These are phyloP conservation scores for Floccularia luteovirens DNA, from an alignment of 768 basidiomycete genomes.

Conservation along the genomic window DNA sequence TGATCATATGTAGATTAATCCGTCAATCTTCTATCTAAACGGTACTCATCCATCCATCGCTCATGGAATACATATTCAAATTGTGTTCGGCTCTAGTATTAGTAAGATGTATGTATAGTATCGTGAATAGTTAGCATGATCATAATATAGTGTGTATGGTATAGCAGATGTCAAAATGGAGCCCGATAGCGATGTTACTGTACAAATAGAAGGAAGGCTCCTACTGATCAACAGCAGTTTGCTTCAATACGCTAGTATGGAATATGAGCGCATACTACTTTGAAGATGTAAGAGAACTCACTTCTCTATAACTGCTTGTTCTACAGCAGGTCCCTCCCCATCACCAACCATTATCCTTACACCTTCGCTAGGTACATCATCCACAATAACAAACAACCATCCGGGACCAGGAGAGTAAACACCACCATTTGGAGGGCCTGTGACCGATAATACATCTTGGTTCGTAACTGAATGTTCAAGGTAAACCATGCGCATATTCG, in stretches of 20 bases:
- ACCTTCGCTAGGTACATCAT: constrained; percentile 61
- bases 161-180: too few relatives aligned
- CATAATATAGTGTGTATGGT: too few relatives aligned
- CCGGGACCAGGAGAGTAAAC: constrained; percentile 81
- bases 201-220: too few relatives aligned
- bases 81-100: too few relatives aligned
- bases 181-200: too few relatives aligned
- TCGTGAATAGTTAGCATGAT: too few relatives aligned
- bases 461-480: constrained; percentile 27
- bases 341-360: constrained; percentile 61
- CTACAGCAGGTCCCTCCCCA: constrained; percentile 52
- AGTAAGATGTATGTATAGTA: too few relatives aligned
- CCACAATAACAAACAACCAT: constrained; percentile 61
- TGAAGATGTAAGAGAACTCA: constrained; percentile 28
- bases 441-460: constrained; percentile 39
- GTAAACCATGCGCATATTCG: constrained; percentile 71
- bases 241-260: constrained; percentile 39
- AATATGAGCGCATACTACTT: neutral
- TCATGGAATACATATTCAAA: too few relatives aligned
- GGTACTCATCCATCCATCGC: too few relatives aligned
- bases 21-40: constrained; percentile 2
- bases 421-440: constrained; percentile 52
- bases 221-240: constrained; percentile 42
- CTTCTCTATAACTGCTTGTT: constrained; percentile 50
- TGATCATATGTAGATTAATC: constrained; percentile 3